Conservation (phyloP, 345 rosid species). For the Camelina laxa region DNA sequence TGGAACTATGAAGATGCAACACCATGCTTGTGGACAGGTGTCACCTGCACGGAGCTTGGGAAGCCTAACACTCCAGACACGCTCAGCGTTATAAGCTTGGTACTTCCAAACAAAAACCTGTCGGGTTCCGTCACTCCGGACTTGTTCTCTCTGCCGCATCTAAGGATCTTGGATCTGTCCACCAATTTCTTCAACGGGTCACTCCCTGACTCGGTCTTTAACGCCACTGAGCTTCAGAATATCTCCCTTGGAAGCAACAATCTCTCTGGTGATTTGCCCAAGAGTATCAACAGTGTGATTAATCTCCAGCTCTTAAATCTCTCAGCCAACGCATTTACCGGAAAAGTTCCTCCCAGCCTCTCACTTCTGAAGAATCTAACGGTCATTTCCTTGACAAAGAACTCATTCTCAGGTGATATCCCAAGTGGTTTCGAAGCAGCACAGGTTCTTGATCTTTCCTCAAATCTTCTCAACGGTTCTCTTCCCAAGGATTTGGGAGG, state of each 20-base stretch:
- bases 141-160: conserved; percentile 56
- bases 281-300: conserved; percentile 48
- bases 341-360: conserved; percentile 58
- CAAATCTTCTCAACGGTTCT: conserved; percentile 73
- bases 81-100: conserved; percentile 67
- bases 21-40: conserved; percentile 80
- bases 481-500: conserved; percentile 71
- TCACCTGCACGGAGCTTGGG: conserved; percentile 57
- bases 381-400: conserved; percentile 63
- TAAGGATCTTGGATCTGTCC: conserved; percentile 68
- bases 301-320: conserved; percentile 67
- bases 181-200: conserved; percentile 70
- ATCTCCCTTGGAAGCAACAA: conserved; percentile 61
- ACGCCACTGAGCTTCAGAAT: conserved; percentile 57
- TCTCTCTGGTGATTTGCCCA: conserved; percentile 70
- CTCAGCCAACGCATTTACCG: conserved; percentile 76
- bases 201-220: conserved; percentile 58
- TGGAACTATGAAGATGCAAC: conserved; percentile 76
- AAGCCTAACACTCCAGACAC: conserved; percentile 51
- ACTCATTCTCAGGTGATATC: conserved; percentile 63
- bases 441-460: conserved; percentile 73
- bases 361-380: conserved; percentile 61
- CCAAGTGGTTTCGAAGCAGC: conserved; percentile 63
- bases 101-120: conserved; percentile 60
- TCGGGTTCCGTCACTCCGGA: conserved; percentile 63